Evolutionary conservation across 129 eudicot species (phyloP).

Genomic region (Heracleum sosnowskyi): DNA sequence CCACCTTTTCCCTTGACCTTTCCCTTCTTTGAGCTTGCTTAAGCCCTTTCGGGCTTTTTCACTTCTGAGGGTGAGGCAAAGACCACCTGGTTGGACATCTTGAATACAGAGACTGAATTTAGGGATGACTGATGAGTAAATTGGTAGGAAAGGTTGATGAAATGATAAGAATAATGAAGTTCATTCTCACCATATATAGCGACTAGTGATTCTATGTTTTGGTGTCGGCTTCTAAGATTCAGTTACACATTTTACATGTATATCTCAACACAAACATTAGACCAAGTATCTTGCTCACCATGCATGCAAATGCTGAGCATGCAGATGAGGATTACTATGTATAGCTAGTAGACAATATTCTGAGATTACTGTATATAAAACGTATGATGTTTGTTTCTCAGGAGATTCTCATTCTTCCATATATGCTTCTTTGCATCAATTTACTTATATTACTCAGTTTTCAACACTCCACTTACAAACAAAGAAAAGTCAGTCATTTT

Average conservation of each 20-base stretch:
- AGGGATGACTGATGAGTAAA: background rate
- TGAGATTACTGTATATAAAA: too few species aligned
- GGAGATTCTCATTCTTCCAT: background rate
- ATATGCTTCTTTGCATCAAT: background rate
- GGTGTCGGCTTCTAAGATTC: too few species aligned
- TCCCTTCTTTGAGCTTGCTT: conserved; percentile 67
- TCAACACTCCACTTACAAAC: background rate
- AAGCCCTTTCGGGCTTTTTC: conserved; percentile 27
- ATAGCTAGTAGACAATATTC: too few species aligned
- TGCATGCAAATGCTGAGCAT: background rate
- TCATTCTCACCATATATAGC: background rate
- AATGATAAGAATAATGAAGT: background rate
- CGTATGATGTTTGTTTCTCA: background rate
- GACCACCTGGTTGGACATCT: background rate
- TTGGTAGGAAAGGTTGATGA: background rate
- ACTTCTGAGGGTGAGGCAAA: background rate
- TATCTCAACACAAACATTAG: conserved; percentile 6
- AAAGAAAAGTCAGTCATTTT: background rate
- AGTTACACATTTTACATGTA: background rate
- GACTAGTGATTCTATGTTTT: conserved; percentile 16
- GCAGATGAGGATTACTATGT: background rate
- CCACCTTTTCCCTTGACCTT: conserved; percentile 86
- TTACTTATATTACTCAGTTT: background rate
- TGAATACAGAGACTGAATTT: too few species aligned
- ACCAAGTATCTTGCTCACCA: conserved; percentile 5